These are phyloP conservation scores for Umbelopsis ramanniana DNA, from an alignment of 192 early-diverging fungal genomes.

Conservation along the genomic window DNA sequence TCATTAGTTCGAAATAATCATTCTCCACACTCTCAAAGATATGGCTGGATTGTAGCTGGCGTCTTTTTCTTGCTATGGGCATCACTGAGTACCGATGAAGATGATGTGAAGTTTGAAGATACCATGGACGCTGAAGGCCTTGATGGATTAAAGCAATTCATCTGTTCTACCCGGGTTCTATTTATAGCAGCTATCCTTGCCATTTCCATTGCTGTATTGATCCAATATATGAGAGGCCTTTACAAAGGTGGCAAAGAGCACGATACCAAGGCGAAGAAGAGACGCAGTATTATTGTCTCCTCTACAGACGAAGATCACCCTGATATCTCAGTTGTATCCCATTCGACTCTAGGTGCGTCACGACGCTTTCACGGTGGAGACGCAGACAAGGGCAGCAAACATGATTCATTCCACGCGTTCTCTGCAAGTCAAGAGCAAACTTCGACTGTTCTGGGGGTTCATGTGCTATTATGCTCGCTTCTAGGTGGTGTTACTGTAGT, in stretches of 20 bases:
- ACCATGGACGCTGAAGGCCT: not conserved
- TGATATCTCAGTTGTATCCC: not conserved
- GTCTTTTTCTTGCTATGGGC: conserved; percentile 19
- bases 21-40: not conserved
- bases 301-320: conserved; percentile 11
- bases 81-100: not conserved
- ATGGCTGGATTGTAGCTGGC: conserved; percentile 14
- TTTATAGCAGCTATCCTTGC: not conserved
- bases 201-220: not conserved
- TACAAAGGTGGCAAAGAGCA: not conserved
- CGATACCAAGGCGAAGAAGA: not conserved
- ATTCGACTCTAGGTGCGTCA: not conserved
- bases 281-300: conserved; percentile 6
- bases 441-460: not conserved
- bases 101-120: conserved; percentile 5
- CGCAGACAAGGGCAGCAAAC: not conserved
- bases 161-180: not conserved
- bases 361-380: not conserved
- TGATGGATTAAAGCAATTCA: not conserved
- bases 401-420: not conserved
- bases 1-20: too few species aligned
- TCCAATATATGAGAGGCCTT: not conserved
- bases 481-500: conserved; percentile 2
- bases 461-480: conserved; percentile 1
- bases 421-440: not conserved